phyloP scores from a whole-genome alignment of 306 rosid genomes.

The Ceratonia siliqua region DNA sequence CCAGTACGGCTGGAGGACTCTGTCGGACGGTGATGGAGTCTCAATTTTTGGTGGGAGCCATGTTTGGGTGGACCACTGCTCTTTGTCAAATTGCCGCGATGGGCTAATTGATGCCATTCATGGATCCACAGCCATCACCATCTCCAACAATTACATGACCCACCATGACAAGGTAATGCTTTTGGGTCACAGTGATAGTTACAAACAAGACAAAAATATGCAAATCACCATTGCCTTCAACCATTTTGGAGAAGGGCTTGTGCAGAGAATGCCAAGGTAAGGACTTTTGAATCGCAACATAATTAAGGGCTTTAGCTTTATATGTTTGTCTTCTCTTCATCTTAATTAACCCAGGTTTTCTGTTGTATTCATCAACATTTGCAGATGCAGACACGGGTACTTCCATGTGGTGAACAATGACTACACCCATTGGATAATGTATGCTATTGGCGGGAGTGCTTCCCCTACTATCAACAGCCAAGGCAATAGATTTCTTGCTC shows the following conservation, averaged over 20 bases:
- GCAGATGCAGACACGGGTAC: slow-evolving; percentile 90
- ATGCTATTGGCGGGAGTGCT: slow-evolving; percentile 96
- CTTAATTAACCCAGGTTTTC: background rate
- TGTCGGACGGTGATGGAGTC: slow-evolving; percentile 84
- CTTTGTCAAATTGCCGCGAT: slow-evolving; percentile 70
- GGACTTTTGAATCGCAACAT: background rate
- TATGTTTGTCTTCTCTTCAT: background rate
- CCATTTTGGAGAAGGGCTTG: slow-evolving; percentile 94
- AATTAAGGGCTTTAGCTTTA: background rate
- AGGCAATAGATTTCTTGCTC: slow-evolving; percentile 89
- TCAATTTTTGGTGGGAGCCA: slow-evolving; percentile 88
- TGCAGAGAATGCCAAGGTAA: slow-evolving; percentile 77
- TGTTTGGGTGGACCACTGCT: slow-evolving; percentile 91
- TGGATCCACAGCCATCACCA: slow-evolving; percentile 84
- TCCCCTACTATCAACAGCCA: slow-evolving; percentile 90
- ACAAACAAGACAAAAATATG: slow-evolving; percentile 72
- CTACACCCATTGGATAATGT: slow-evolving; percentile 86
- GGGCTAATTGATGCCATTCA: slow-evolving; percentile 83
- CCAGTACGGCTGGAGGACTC: slow-evolving; percentile 83
- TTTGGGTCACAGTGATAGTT: slow-evolving; percentile 85
- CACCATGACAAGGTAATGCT: slow-evolving; percentile 95
- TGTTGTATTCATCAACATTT: slow-evolving; percentile 17
- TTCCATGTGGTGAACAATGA: slow-evolving; percentile 98
- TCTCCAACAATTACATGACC: slow-evolving; percentile 78
- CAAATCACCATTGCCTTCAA: slow-evolving; percentile 93